These are phyloP conservation scores for Epichloe bromicola DNA, from an alignment of 2,329 filamentous ascomycete species.

Conservation along the genomic window DNA sequence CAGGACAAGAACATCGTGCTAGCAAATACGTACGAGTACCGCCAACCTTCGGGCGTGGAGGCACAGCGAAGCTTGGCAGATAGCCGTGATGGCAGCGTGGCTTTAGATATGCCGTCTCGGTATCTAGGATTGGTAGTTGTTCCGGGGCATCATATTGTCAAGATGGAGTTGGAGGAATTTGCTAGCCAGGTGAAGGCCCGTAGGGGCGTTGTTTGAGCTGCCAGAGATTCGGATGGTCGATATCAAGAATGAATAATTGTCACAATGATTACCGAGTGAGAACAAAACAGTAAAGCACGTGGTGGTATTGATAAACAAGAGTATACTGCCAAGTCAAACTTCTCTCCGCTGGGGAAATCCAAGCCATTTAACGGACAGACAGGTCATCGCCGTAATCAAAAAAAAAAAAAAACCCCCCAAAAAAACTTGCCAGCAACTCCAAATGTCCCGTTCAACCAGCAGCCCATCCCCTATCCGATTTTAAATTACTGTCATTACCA, in stretches of 20 bases:
- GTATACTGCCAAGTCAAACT: conserved; percentile 12
- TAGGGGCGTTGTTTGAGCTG: background rate
- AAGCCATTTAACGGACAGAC: conserved; percentile 7
- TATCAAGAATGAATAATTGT: too few species aligned
- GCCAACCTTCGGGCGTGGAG: conserved; percentile 48
- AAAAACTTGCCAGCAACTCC: conserved; percentile 13
- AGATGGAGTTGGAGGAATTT: conserved; percentile 79
- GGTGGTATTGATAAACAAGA: conserved; percentile 17
- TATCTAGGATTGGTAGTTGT: conserved; percentile 85
- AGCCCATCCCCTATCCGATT: conserved; percentile 1
- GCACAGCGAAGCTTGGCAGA: conserved; percentile 23
- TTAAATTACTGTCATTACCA: conserved; percentile 6
- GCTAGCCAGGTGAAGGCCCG: conserved; percentile 33
- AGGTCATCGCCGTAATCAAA: conserved; percentile 1
- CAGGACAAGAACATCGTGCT: conserved; percentile 86
- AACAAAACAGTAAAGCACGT: conserved; percentile 1
- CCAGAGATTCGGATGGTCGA: background rate
- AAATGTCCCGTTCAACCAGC: conserved; percentile 10
- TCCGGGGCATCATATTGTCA: conserved; percentile 71
- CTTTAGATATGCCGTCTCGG: conserved; percentile 65
- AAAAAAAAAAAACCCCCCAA: too few species aligned
- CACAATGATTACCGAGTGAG: too few species aligned
- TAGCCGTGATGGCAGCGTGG: conserved; percentile 31
- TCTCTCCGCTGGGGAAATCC: conserved; percentile 13
- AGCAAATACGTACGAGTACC: conserved; percentile 77